These are phyloP conservation scores for Colletotrichum higginsianum DNA, from an alignment of 2,329 filamentous ascomycete genomes.

Conservation along the genomic window DNA sequence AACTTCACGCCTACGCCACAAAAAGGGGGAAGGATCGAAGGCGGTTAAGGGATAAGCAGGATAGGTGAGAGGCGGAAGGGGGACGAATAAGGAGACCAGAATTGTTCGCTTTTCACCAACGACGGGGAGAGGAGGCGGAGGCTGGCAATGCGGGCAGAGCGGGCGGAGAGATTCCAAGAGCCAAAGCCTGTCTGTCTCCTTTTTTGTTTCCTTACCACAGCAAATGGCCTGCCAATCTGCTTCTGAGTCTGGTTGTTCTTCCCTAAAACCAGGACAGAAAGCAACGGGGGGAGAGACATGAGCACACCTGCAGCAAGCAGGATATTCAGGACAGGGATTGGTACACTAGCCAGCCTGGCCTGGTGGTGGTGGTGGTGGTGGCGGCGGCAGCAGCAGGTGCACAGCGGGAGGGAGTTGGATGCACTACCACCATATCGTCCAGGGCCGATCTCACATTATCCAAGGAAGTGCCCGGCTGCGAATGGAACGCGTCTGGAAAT, in stretches of 20 bases:
- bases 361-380: too few species aligned
- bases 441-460: slow-evolving; percentile 14
- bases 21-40: slow-evolving; percentile 37
- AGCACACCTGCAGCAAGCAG: slow-evolving; percentile 34
- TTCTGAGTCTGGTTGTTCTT: not conserved
- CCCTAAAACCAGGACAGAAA: slow-evolving; percentile 28
- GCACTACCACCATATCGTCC: slow-evolving; percentile 4
- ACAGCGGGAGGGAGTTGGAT: slow-evolving; percentile 7
- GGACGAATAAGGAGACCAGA: slow-evolving; percentile 43
- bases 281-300: slow-evolving; percentile 36
- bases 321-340: slow-evolving; percentile 15
- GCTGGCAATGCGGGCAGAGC: slow-evolving; percentile 9
- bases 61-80: slow-evolving; percentile 25
- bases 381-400: not conserved
- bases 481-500: slow-evolving; percentile 14
- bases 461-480: slow-evolving; percentile 17
- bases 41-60: slow-evolving; percentile 31
- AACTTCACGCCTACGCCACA: slow-evolving; percentile 37
- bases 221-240: not conserved
- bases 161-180: not conserved
- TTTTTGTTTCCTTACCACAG: not conserved
- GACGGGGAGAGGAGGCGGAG: slow-evolving; percentile 5
- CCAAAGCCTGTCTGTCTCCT: not conserved
- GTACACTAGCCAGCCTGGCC: not conserved
- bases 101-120: slow-evolving; percentile 10